A percentile compares a stretch with the other conserved stretches of the same genome.
These are phyloP conservation scores for Boletus tylopilopsis DNA, from an alignment of 768 basidiomycete species.

Conservation along the genomic window DNA sequence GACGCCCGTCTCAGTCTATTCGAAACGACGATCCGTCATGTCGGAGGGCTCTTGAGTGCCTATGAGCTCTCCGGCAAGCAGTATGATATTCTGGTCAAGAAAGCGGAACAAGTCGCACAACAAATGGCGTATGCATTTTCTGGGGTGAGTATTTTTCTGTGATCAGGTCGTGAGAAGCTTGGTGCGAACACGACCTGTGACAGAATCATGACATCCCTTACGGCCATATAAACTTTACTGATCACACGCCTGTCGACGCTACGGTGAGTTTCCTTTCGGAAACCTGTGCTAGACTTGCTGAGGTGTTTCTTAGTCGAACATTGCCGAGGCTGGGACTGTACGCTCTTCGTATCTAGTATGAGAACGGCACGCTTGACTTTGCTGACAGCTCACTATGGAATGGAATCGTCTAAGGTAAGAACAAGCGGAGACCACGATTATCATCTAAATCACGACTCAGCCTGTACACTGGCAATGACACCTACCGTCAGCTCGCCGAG, in stretches of 20 bases:
- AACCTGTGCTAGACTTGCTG: neutral
- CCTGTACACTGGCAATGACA: constrained; percentile 56
- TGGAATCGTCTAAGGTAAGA: constrained; percentile 46
- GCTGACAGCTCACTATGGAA: constrained; percentile 51
- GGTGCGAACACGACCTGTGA: neutral
- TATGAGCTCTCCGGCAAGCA: constrained; percentile 59
- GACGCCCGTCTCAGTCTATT: constrained; percentile 38
- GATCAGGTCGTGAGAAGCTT: neutral
- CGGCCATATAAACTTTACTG: constrained; percentile 35
- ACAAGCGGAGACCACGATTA: too few species aligned
- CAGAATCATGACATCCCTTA: constrained; percentile 39
- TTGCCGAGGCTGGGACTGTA: constrained; percentile 44
- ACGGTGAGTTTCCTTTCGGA: constrained; percentile 26
- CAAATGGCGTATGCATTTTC: constrained; percentile 62
- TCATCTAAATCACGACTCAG: constrained; percentile 6
- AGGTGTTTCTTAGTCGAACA: constrained; percentile 38
- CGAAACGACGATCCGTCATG: constrained; percentile 72
- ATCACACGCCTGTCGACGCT: constrained; percentile 28
- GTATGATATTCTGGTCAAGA: constrained; percentile 48
- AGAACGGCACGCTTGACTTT: neutral
- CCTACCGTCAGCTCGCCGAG: constrained; percentile 52
- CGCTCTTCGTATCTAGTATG: constrained; percentile 8
- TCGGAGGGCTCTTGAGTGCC: constrained; percentile 64
- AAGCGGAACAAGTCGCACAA: constrained; percentile 61
- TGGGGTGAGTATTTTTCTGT: constrained; percentile 37